These are phyloP conservation scores for Candida cerambycidarum DNA, from an alignment of 805 yeast species.

Conservation along the genomic window DNA sequence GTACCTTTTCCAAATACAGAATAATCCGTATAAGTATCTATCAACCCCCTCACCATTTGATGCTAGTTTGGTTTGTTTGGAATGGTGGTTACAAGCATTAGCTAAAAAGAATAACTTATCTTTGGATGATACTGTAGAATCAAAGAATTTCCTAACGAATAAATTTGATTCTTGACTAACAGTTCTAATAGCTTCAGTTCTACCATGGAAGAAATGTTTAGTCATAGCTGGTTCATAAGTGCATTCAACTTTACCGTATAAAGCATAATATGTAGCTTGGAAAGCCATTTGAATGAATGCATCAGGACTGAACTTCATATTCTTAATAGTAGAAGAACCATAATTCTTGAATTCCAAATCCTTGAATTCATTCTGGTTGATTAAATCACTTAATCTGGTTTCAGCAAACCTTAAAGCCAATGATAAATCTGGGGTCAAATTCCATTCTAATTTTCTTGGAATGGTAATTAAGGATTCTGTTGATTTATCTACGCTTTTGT, in stretches of 20 bases:
- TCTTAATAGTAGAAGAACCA: slow-evolving; percentile 78
- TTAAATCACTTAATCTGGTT: slow-evolving; percentile 81
- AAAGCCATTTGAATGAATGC: slow-evolving; percentile 93
- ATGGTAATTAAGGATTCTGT: slow-evolving; percentile 50
- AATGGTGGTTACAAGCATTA: slow-evolving; percentile 71
- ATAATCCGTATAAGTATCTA: slow-evolving; percentile 83
- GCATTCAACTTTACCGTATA: slow-evolving; percentile 90
- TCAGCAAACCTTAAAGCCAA: slow-evolving; percentile 86
- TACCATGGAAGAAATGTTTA: slow-evolving; percentile 78
- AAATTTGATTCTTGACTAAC: slow-evolving; percentile 77
- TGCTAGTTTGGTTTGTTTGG: slow-evolving; percentile 64
- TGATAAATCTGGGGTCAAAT: slow-evolving; percentile 69
- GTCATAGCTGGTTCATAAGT: slow-evolving; percentile 98
- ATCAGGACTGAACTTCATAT: slow-evolving; percentile 87
- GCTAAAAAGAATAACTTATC: slow-evolving; percentile 61
- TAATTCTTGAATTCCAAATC: slow-evolving; percentile 70
- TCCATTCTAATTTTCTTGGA: slow-evolving; percentile 90
- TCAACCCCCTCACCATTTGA: slow-evolving; percentile 87
- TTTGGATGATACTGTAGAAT: slow-evolving; percentile 53
- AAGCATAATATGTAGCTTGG: slow-evolving; percentile 88
- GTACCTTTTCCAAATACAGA: slow-evolving; percentile 81
- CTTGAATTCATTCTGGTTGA: slow-evolving; percentile 84
- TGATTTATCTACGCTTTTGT: slow-evolving; percentile 18
- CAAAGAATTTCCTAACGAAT: slow-evolving; percentile 84
- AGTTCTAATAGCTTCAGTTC: slow-evolving; percentile 89